Percentiles rank a stretch among this genome's conserved stretches.
phyloP scores from a whole-genome alignment of 2,329 filamentous ascomycete genomes.

The Talaromyces sp. region DNA sequence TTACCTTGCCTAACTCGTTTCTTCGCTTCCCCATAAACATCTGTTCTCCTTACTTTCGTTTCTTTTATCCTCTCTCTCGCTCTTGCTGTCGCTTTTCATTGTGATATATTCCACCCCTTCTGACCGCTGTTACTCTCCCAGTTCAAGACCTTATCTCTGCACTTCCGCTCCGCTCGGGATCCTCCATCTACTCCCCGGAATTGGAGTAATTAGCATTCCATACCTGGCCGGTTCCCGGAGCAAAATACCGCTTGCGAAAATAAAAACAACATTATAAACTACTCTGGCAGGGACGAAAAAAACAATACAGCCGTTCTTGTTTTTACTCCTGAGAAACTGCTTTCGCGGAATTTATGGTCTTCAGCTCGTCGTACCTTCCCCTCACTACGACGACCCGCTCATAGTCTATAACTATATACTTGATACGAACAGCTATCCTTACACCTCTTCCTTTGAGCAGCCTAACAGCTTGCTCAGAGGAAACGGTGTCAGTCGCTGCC shows the following conservation, averaged over 20 bases:
- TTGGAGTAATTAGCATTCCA: constrained; percentile 13
- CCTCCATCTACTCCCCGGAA: constrained; percentile 1
- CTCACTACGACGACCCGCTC: neutral
- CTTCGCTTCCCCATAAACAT: neutral
- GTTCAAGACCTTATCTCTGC: neutral
- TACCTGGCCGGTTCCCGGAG: constrained; percentile 14
- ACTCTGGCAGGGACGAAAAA: neutral
- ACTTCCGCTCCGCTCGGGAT: neutral
- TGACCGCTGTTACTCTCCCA: neutral
- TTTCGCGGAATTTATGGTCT: neutral
- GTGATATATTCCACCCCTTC: neutral
- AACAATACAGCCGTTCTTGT: neutral
- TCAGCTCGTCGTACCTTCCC: neutral
- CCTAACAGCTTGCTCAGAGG: constrained; percentile 13
- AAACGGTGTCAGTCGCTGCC: neutral
- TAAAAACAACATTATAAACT: neutral
- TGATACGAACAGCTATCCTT: neutral
- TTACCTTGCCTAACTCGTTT: constrained; percentile 8
- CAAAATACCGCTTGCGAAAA: constrained; percentile 10
- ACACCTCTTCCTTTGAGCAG: constrained; percentile 10
- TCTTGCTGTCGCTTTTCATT: neutral
- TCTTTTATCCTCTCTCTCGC: neutral
- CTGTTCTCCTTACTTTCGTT: neutral
- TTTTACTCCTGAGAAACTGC: neutral
- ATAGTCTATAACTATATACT: neutral